Conservation (phyloP, 345 rosid species). For the Eucalyptus tenuipes region DNA sequence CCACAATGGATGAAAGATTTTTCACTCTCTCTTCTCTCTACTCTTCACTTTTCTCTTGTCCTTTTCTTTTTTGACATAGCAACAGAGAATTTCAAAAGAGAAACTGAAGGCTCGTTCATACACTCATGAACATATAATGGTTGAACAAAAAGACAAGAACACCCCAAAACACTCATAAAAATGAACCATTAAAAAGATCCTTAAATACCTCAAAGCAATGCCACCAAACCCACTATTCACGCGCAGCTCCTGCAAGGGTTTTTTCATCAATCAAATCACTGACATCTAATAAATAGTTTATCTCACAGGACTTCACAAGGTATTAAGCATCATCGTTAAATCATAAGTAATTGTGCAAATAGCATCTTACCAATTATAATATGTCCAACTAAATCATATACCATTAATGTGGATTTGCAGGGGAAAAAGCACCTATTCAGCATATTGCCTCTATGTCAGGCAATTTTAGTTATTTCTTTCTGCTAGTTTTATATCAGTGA, state of each 20-base stretch:
- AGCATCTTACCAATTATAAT: neutral
- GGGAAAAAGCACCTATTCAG: neutral
- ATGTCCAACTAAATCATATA: neutral
- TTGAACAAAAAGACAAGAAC: neutral
- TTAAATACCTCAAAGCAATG: constrained; percentile 60
- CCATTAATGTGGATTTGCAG: neutral
- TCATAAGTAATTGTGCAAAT: neutral
- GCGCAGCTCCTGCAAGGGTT: constrained; percentile 67
- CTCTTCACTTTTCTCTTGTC: neutral
- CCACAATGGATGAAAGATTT: neutral
- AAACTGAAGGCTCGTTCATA: neutral
- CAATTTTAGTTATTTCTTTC: neutral
- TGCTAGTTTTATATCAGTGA: neutral
- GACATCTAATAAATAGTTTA: neutral
- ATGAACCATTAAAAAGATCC: neutral
- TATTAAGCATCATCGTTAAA: neutral
- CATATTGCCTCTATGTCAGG: neutral
- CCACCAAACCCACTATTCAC: constrained; percentile 81
- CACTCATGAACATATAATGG: neutral
- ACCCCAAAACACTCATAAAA: neutral
- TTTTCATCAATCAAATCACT: neutral
- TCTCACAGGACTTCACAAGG: neutral
- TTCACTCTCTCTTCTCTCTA: neutral
- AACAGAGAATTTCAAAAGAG: neutral
- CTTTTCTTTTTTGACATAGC: neutral